Percentiles rank a stretch among this genome's conserved stretches.
phyloP scores from a whole-genome alignment of 192 early-diverging fungal genomes.

The Backusella luteola region DNA sequence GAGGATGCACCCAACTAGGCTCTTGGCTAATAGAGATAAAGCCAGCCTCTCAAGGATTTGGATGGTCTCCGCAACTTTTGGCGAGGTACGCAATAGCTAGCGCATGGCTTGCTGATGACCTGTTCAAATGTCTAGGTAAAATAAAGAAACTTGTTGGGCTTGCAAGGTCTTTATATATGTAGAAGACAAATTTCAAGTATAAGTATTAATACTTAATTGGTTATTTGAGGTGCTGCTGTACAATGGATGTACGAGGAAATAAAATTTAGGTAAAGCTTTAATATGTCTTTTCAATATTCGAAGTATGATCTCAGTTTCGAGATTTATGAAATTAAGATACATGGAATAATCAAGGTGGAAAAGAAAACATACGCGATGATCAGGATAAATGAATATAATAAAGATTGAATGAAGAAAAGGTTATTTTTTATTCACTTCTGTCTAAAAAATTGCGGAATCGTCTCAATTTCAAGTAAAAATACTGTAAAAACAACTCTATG shows the following conservation, averaged over 20 bases:
- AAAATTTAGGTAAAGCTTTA: constrained; percentile 12
- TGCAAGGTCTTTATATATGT: constrained; percentile 11
- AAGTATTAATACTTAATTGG: background rate
- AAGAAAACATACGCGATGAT: background rate
- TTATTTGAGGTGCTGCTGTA: constrained; percentile 9
- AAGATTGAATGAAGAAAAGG: constrained; percentile 2
- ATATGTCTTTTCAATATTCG: background rate
- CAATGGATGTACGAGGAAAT: constrained; percentile 4
- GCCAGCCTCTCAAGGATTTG: constrained; percentile 8
- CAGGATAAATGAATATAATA: constrained; percentile 9
- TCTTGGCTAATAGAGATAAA: constrained; percentile 12
- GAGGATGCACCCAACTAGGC: constrained; percentile 2
- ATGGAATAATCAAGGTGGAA: constrained; percentile 5
- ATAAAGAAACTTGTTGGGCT: constrained; percentile 7
- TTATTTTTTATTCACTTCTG: constrained; percentile 10
- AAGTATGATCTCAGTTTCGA: constrained; percentile 10
- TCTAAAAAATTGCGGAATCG: no score
- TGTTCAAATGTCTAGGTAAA: constrained; percentile 19
- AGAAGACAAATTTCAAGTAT: constrained; percentile 8
- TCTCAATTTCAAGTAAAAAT: no score
- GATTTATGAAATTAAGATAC: constrained; percentile 8
- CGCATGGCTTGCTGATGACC: constrained; percentile 9
- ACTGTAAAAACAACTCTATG: no score
- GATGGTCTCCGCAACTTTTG: constrained; percentile 11
- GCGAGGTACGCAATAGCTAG: constrained; percentile 13